phyloP scores from a whole-genome alignment of 2,329 filamentous ascomycete species.

The Huntiella savannae region DNA sequence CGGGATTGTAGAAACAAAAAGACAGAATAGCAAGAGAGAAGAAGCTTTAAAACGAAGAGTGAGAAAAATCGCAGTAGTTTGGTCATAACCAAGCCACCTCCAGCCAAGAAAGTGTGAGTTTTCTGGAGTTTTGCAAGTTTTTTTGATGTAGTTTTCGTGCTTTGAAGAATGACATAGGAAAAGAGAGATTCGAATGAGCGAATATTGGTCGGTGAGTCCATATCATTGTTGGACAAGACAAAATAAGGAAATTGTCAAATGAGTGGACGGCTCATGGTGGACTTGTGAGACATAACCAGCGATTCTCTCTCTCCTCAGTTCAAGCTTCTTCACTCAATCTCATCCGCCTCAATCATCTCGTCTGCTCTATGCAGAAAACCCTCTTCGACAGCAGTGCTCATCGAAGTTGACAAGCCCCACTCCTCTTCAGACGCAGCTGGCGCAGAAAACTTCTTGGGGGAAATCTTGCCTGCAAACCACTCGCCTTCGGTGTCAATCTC shows the following conservation, averaged over 20 bases:
- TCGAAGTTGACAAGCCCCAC: conserved; percentile 2
- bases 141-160: conserved; percentile 11
- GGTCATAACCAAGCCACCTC: not conserved
- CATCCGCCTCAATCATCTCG: too few species aligned
- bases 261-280: not conserved
- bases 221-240: not conserved
- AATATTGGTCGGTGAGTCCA: conserved; percentile 15
- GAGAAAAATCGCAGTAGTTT: not conserved
- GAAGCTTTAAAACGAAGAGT: not conserved
- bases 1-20: not conserved
- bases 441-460: conserved; percentile 13
- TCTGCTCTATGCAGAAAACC: not conserved
- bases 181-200: conserved; percentile 19
- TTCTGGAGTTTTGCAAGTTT: not conserved
- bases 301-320: too few species aligned
- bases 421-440: conserved; percentile 40
- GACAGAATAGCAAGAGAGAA: not conserved
- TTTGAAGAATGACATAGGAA: conserved; percentile 1
- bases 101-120: conserved; percentile 4
- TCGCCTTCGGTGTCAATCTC: conserved; percentile 92
- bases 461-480: conserved; percentile 64
- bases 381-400: conserved; percentile 2
- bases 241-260: conserved; percentile 4
- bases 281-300: too few species aligned
- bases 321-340: not conserved